Base-by-base conservation (phyloP, 805 yeast species). In the Yarrowia bubula region DNA sequence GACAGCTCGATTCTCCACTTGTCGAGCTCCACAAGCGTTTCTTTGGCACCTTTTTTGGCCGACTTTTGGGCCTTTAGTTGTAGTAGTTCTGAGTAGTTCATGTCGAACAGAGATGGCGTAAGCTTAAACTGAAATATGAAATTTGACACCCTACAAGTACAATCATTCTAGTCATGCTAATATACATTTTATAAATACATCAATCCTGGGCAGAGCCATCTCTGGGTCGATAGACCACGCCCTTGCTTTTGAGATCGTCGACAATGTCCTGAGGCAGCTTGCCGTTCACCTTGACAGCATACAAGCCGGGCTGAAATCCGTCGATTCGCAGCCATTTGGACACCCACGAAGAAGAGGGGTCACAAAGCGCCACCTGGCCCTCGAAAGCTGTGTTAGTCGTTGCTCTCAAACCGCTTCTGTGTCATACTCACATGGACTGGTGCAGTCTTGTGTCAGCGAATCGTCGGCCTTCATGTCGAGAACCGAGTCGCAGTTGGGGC, bases 401-500 rank as follows among this genome's bases (percentile, higher is more conserved):
- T 15, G 39, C 32, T 37, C 57, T 4, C n/a, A 15, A 13, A n/a
- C n/a, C n/a, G n/a, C n/a, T 15, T 5, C 33, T 10, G 10, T 3
- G 9, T 13, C 15, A 48, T 51, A 51, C 58, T 51, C 58, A 51
- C 58, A 86, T 43, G 98, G 98, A 17, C 97, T 91, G 6, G 98
- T 95, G 75, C 97, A 91, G 73, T 92, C 97, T 73, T 87, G 88
- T 60, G 89, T 89, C 41, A 90, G 84, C 17, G 88, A 86, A 62
- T 92, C 96, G 71, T 95, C 97, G 71, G 86, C 88, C 55, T 81
- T 83, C 71, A 83, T 85, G 69, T 89, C 92, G 71, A 93, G 81
- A 33, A 93, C 85, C 63, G 92, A 86, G 72, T 91, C 98, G 78
- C 99, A 93, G 80, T 93, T 93, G 13, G 99, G 98, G 76, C 99